A percentile compares a stretch with the other conserved stretches of the same genome.
phyloP scores from a whole-genome alignment of 108 stramenopile species.

The Nannochloropsis salina region DNA sequence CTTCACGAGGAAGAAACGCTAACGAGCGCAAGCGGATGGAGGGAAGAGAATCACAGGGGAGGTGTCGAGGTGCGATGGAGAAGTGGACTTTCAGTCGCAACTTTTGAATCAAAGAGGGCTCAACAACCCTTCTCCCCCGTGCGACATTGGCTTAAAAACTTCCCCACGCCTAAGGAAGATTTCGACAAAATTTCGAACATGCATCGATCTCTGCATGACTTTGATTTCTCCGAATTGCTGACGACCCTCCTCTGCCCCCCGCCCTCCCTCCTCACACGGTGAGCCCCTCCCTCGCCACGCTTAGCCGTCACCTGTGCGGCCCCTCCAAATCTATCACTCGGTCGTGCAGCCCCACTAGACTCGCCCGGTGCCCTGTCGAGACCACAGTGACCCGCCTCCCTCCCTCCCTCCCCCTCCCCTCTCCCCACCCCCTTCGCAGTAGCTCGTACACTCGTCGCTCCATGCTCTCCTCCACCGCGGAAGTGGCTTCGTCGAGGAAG shows the following conservation, averaged over 20 bases:
- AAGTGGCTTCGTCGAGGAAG: not conserved
- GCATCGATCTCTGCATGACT: too few relatives aligned
- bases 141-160: too few relatives aligned
- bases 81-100: not conserved
- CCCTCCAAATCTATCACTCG: not conserved
- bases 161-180: too few relatives aligned
- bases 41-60: too few relatives aligned
- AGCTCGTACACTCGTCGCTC: not conserved
- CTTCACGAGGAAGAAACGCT: not conserved
- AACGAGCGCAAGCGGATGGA: too few relatives aligned
- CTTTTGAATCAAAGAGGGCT: too few relatives aligned
- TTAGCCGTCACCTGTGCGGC: not conserved
- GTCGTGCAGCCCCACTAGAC: not conserved
- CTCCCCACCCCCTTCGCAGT: not conserved
- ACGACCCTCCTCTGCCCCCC: not conserved
- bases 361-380: not conserved
- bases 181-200: too few relatives aligned
- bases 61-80: not conserved
- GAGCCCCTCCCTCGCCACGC: not conserved
- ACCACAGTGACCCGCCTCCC: not conserved
- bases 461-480: not conserved
- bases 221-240: too few relatives aligned
- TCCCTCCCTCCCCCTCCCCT: not conserved
- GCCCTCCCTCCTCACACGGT: not conserved
- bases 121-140: too few relatives aligned